Base-by-base conservation (phyloP, 768 basidiomycete species). In the Lentinula boryana region DNA sequence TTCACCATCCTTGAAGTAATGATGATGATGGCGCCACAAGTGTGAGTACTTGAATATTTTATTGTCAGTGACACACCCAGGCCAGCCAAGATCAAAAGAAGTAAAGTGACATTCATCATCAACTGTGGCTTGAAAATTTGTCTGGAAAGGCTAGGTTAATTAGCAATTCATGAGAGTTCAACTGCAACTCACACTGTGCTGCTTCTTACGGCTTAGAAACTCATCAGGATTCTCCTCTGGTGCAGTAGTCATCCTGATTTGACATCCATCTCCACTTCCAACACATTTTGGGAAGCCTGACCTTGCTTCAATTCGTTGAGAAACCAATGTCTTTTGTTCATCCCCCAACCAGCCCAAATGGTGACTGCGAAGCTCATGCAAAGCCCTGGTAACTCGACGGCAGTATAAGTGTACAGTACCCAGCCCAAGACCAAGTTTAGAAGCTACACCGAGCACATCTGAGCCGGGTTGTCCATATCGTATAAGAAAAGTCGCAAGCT, bases 331-430 rank as follows among this genome's bases (percentile, higher is more conserved):
- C 38, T 61, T 49, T 18, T 35, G 9, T 27, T 48, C 48, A 1
- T 50, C 31, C 4, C 23, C n/a, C 8, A 38, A n/a, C 40, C 40
- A 63, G 15, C 46, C 60, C 8, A 61, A 15, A 51, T 35, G 44
- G 1, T 35, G 31, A 1, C 33, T 7, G 9, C 49, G 54, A 3
- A 61, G 55, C 21, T 61, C 27, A 10, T 54, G 31, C 18, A 63
- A 33, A 0, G 60, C 54, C 15, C 43, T 56, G 15, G 56, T 56
- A 51, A 70, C 63, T 10, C 70, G 55, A 10, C 55, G 16, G 32
- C 66, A 69, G 49, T 71, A 70, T 12, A 66, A 55, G 49, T 58
- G 57, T 5, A 68, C 65, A 15, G 69, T 68, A 4, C 70, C 68
- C 15, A 60, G 54, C 5, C 65, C 65, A 50, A 70, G 60, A 8